phyloP scores from a whole-genome alignment of 768 basidiomycete species.

The Boletus speciosus region DNA sequence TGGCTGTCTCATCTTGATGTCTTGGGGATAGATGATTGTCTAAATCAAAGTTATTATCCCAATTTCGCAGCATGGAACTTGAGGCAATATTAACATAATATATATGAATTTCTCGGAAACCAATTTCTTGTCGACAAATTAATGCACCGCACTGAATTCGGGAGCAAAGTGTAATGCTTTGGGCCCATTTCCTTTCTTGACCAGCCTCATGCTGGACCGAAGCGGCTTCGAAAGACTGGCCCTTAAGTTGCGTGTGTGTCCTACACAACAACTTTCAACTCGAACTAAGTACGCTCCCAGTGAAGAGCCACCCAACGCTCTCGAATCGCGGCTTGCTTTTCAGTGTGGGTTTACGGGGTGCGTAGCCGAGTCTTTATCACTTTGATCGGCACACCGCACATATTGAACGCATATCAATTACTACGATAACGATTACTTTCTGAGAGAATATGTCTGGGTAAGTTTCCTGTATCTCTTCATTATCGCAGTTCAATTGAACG shows the following conservation, averaged over 20 bases:
- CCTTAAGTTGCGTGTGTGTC: neutral
- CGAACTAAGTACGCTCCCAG: neutral
- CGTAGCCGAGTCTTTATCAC: neutral
- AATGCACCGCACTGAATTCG: too few relatives aligned
- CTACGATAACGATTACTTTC: too few relatives aligned
- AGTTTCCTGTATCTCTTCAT: neutral
- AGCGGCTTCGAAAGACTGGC: neutral
- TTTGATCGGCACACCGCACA: neutral
- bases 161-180: too few relatives aligned
- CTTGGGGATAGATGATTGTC: too few relatives aligned
- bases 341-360: neutral
- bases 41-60: too few relatives aligned
- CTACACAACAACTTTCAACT: neutral
- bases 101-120: too few relatives aligned
- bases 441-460: neutral
- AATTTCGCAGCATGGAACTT: too few relatives aligned
- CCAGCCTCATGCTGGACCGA: neutral
- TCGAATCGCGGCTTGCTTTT: neutral
- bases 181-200: neutral
- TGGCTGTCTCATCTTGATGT: too few relatives aligned
- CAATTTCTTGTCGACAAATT: too few relatives aligned
- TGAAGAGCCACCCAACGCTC: conserved; percentile 1
- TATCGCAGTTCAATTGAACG: neutral
- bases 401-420: too few relatives aligned
- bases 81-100: too few relatives aligned